A percentile compares a stretch with the other conserved stretches of the same genome.
Evolutionary conservation across 1,284 basidiomycete genomes (phyloP).

Genomic region (Naganishia albida): DNA sequence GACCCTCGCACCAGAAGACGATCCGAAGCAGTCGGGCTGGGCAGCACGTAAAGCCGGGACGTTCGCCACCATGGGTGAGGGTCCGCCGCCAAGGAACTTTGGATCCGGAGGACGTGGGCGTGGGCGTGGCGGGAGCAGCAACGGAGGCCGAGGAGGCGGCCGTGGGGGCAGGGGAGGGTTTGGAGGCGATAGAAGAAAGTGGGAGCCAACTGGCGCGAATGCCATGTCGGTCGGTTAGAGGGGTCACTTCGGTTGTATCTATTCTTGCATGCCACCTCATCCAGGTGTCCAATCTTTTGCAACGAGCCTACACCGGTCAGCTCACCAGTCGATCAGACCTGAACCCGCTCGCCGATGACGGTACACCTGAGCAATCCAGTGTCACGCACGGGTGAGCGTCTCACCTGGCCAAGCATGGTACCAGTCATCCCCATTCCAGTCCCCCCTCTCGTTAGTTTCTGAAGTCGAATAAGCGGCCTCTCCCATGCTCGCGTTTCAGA

Average conservation of each 20-base stretch:
- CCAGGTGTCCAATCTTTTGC: too few relatives aligned
- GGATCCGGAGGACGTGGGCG: slow-evolving; percentile 32
- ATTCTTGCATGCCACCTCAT: not conserved
- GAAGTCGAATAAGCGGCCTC: too few relatives aligned
- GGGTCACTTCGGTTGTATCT: not conserved
- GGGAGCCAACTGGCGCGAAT: slow-evolving; percentile 52
- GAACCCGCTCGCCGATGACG: too few relatives aligned
- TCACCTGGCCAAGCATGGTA: too few relatives aligned
- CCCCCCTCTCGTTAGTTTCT: too few relatives aligned
- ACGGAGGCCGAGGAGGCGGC: slow-evolving; percentile 15
- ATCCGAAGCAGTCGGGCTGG: slow-evolving; percentile 29
- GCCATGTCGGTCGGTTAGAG: slow-evolving; percentile 44
- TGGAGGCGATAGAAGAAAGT: slow-evolving; percentile 41
- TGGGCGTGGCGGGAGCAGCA: slow-evolving; percentile 15
- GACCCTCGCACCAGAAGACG: slow-evolving; percentile 9
- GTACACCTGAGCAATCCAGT: too few relatives aligned
- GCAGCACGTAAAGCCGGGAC: slow-evolving; percentile 31
- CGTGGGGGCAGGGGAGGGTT: slow-evolving; percentile 28
- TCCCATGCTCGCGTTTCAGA: too few relatives aligned
- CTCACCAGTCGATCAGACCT: too few relatives aligned
- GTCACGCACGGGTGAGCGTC: too few relatives aligned
- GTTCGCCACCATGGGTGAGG: slow-evolving; percentile 23
- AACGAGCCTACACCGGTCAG: too few relatives aligned
- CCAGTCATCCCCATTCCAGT: too few relatives aligned
- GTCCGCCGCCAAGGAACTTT: slow-evolving; percentile 4